Evolutionary conservation across 192 early-diverging fungal genomes (phyloP).

Genomic region (Phycomyces blakesleeanus): DNA sequence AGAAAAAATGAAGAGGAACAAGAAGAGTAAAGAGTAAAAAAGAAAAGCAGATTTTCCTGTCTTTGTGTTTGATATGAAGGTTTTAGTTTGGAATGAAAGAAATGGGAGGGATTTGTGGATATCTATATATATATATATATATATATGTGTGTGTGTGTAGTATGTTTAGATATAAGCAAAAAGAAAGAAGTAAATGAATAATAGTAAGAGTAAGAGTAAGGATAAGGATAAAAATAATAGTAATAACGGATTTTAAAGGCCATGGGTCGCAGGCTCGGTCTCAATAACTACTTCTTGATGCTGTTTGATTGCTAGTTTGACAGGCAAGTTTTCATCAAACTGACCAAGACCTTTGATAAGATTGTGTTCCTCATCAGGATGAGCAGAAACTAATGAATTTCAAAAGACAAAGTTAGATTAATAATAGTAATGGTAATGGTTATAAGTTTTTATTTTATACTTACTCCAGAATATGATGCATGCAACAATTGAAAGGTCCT

Average conservation of each 20-base stretch:
- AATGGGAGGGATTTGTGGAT: too few species aligned
- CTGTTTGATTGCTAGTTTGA: slow-evolving; percentile 34
- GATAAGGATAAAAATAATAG: neutral
- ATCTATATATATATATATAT: too few species aligned
- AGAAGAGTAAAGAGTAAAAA: too few species aligned
- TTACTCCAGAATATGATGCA: slow-evolving; percentile 16
- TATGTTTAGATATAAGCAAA: too few species aligned
- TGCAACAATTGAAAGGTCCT: slow-evolving; percentile 7
- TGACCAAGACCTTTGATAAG: slow-evolving; percentile 11
- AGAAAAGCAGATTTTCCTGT: too few species aligned
- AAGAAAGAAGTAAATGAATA: too few species aligned
- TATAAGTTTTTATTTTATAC: neutral
- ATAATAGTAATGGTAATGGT: too few species aligned
- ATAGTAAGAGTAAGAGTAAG: neutral
- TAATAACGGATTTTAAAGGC: neutral
- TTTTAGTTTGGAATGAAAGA: too few species aligned
- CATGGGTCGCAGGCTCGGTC: slow-evolving; percentile 8
- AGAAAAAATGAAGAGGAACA: too few species aligned
- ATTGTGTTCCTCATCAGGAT: slow-evolving; percentile 23
- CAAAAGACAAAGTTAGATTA: neutral
- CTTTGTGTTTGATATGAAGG: too few species aligned
- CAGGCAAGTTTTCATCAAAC: slow-evolving; percentile 16
- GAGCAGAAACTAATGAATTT: slow-evolving; percentile 14
- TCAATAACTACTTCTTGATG: slow-evolving; percentile 36
- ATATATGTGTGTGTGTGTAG: too few species aligned